Percentiles rank a stretch among this genome's conserved stretches.
Conservation (phyloP, 805 yeast species). For the Clavispora vitiphila region DNA sequence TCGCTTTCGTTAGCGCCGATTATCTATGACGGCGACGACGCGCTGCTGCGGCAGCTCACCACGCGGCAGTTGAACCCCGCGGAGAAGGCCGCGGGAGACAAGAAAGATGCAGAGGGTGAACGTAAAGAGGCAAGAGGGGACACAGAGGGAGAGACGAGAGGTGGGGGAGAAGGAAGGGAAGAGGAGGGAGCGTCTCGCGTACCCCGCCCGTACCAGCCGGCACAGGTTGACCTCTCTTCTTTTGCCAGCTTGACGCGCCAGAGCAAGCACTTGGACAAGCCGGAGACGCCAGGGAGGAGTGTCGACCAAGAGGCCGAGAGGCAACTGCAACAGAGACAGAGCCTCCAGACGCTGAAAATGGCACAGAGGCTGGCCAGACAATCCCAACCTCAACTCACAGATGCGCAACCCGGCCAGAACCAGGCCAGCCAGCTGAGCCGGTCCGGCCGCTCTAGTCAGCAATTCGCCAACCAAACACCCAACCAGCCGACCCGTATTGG, state of each 20-base stretch:
- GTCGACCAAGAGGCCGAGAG: background rate
- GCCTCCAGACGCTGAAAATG: no score
- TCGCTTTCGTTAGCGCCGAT: conserved; percentile 39
- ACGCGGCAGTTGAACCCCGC: conserved; percentile 3
- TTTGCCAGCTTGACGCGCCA: conserved; percentile 43
- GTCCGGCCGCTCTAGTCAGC: no score
- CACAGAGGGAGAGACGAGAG: no score
- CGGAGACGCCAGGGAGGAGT: background rate
- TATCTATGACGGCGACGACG: conserved; percentile 22
- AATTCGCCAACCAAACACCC: no score
- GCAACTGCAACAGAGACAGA: no score
- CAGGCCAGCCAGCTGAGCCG: background rate
- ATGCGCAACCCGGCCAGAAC: background rate
- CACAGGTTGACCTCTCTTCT: conserved; percentile 40
- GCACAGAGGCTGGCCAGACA: no score
- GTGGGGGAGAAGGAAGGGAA: background rate
- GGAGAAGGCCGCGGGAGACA: background rate
- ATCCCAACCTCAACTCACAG: no score
- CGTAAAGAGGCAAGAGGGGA: no score
- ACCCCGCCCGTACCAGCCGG: conserved; percentile 38
- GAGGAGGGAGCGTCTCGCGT: background rate
- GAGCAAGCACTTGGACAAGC: conserved; percentile 12
- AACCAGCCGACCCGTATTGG: no score
- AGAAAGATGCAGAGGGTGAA: background rate
- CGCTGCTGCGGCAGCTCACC: conserved; percentile 4